These are phyloP conservation scores for Hermanozyma aechmeae DNA, from an alignment of 805 yeast species.

Conservation along the genomic window DNA sequence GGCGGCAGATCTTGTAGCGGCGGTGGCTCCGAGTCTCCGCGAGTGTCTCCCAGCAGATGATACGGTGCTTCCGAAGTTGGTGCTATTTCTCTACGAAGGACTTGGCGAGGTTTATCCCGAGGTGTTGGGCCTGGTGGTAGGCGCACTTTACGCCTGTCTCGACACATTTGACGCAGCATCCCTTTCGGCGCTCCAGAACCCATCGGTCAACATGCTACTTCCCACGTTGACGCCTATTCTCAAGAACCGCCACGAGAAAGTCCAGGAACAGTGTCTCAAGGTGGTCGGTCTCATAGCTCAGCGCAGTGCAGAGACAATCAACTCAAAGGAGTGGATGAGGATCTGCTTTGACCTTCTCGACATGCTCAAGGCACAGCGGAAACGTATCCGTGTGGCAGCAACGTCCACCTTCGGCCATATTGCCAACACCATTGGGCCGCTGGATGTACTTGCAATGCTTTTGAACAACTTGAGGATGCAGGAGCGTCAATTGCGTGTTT, in stretches of 20 bases:
- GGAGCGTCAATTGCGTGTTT: constrained; percentile 92
- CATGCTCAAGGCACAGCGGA: constrained; percentile 73
- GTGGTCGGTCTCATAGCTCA: constrained; percentile 78
- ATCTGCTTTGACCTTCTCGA: constrained; percentile 86
- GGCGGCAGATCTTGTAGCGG: constrained; percentile 68
- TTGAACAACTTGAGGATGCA: constrained; percentile 82
- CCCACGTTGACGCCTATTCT: constrained; percentile 89
- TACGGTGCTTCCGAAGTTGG: constrained; percentile 54
- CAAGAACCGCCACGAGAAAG: constrained; percentile 82
- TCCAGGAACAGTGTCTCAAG: constrained; percentile 73
- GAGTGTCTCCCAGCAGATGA: constrained; percentile 48
- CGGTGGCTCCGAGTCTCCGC: constrained; percentile 57
- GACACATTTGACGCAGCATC: constrained; percentile 47
- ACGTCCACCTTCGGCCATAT: constrained; percentile 87
- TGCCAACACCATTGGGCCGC: constrained; percentile 91
- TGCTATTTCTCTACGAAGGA: constrained; percentile 76
- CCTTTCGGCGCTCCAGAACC: constrained; percentile 44
- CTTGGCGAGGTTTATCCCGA: constrained; percentile 94
- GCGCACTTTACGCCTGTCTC: constrained; percentile 60
- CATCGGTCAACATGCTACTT: constrained; percentile 72
- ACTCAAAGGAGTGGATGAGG: constrained; percentile 96
- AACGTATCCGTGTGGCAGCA: constrained; percentile 73
- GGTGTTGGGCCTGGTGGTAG: constrained; percentile 76
- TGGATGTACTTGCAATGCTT: constrained; percentile 79
- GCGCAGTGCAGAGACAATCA: constrained; percentile 68